Conservation (phyloP, 192 early-diverging fungal species). For the Dissophora ornata region DNA sequence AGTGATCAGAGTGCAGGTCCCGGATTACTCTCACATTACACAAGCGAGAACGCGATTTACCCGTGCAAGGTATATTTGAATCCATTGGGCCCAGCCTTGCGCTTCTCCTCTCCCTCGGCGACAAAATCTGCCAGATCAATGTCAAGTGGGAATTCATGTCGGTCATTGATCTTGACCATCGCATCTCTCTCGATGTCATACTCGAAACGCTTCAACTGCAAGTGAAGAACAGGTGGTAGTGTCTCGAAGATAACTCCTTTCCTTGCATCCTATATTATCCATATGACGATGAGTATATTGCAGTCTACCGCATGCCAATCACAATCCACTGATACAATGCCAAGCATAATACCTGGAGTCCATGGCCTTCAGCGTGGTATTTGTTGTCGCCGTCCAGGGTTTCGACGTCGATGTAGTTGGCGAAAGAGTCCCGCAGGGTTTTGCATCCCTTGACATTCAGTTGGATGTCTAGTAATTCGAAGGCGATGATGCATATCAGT, state of each 20-base stretch:
- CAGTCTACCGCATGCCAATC: too few relatives aligned
- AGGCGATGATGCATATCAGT: too few relatives aligned
- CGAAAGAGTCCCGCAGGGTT: constrained; percentile 89
- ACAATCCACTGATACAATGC: too few relatives aligned
- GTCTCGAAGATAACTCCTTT: constrained; percentile 96
- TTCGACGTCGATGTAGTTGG: constrained; percentile 90
- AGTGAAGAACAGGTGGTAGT: constrained; percentile 94
- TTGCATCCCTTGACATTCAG: constrained; percentile 96
- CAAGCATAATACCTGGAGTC: constrained; percentile 85
- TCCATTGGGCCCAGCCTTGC: constrained; percentile 62
- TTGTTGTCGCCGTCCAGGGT: constrained; percentile 96
- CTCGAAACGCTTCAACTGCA: constrained; percentile 98
- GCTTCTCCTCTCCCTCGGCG: constrained; percentile 69
- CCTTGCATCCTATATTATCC: constrained; percentile 74
- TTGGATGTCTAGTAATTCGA: constrained; percentile 81
- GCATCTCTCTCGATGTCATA: constrained; percentile 92
- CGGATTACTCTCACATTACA: background rate
- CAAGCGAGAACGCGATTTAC: constrained; percentile 45
- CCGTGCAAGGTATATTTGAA: constrained; percentile 88
- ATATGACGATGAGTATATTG: too few relatives aligned
- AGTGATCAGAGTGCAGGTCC: too few relatives aligned
- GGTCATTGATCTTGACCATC: constrained; percentile 98
- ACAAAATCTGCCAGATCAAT: constrained; percentile 91
- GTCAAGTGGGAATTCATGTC: constrained; percentile 91
- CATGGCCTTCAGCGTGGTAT: constrained; percentile 94